Evolutionary conservation across 768 basidiomycete genomes (phyloP), one percentile per base, ranked within the genome.

Genomic region (Lentinus tigrinus): DNA sequence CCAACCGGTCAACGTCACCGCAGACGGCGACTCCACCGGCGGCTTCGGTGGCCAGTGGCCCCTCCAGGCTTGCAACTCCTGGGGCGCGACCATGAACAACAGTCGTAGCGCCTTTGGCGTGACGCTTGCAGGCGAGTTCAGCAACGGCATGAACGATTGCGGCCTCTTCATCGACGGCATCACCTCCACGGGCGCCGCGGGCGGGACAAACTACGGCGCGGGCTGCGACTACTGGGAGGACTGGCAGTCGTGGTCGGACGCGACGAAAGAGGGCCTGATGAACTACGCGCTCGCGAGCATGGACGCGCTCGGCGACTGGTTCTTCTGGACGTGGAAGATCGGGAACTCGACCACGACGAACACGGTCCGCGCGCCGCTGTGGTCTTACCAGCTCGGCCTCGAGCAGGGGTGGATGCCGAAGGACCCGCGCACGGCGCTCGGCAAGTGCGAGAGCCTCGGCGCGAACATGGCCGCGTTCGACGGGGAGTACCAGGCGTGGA

Each of bases 281-380:
- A 70, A 76, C 61, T 81, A 84, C 61, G 76, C 77, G 3, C 69
- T 80, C 59, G 78, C 82, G 31, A 77, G 78, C 54, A 87, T 88
- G 85, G 87, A 88, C 57, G 81, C 85, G 1, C 72, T 87, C 49
- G 76, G 80, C 61, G 79, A 88, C 66, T 87, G 77, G 77, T 89
- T 88, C 75, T 89, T 81, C 78, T 89, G 88, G 88, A 88, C 85
- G n/a, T 88, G 87, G 88, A 88, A 86, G 77, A 82, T 88, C 53
- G 86, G 85, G 46, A 80, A 79, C 61, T 82, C 81, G 1, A 74
- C 78, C n/a, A 66, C 75, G 14, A 72, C 78, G 34, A 78, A 78
- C 56, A 74, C 63, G 3, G 76, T 84, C 7, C 72, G 78, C 58
- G 68, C 80, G 10, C 84, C 85, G 3, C 75, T 85, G 49, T 90